Conservation (phyloP, 192 early-diverging fungal species). For the Phycomyces nitens region DNA sequence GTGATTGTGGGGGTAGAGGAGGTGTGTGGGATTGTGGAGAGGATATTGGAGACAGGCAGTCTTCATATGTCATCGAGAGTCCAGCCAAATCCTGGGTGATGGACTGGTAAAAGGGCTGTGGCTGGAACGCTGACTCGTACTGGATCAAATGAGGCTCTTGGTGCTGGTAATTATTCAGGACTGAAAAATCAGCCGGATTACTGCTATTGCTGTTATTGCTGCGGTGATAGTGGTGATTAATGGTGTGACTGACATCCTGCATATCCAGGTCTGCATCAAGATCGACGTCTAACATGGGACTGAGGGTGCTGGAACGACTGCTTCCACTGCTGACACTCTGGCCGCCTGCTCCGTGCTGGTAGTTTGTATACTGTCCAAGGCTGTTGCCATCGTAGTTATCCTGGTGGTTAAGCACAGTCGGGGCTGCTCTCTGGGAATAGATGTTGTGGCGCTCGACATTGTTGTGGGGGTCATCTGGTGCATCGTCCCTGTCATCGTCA, state of each 20-base stretch:
- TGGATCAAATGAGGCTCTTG: no score
- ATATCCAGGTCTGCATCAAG: constrained; percentile 11
- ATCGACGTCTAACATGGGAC: constrained; percentile 16
- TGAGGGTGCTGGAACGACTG: constrained; percentile 18
- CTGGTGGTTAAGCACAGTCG: not conserved
- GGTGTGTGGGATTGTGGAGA: no score
- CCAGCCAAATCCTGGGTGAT: no score
- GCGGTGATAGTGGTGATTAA: not conserved
- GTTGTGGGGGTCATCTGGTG: constrained; percentile 7
- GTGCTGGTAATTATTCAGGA: no score
- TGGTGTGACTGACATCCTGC: not conserved
- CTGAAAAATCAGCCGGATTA: no score
- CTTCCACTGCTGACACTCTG: constrained; percentile 2
- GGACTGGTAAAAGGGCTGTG: no score
- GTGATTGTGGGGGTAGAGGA: not conserved
- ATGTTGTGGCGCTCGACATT: not conserved
- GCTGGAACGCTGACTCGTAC: no score
- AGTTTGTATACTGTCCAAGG: not conserved
- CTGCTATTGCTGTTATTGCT: not conserved
- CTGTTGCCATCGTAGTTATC: no score
- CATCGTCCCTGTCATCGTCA: constrained; percentile 1
- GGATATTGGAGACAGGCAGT: no score
- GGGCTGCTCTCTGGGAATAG: not conserved
- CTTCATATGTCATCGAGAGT: no score
- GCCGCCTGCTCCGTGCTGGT: not conserved